These are phyloP conservation scores for Solanum paucissectum DNA, from an alignment of 257 asterid genomes.

Conservation along the genomic window DNA sequence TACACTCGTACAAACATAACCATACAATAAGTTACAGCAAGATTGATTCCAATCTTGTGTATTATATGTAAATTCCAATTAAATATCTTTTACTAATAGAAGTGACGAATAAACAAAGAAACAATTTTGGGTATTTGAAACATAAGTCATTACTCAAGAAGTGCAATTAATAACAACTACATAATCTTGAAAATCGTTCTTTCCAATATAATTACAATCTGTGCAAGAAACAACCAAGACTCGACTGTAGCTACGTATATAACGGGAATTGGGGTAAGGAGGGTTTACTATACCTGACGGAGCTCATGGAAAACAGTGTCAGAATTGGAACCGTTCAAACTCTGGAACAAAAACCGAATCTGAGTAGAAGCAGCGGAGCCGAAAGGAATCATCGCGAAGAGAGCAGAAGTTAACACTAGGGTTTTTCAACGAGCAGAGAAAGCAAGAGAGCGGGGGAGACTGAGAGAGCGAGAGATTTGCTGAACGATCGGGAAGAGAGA, in stretches of 20 bases:
- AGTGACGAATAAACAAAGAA: not conserved
- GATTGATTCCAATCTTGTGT: not conserved
- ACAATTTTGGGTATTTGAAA: not conserved
- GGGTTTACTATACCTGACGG: slow-evolving; percentile 37
- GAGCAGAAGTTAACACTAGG: not conserved
- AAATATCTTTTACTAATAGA: not conserved
- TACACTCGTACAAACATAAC: not conserved
- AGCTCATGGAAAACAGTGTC: slow-evolving; percentile 64
- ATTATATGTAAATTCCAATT: not conserved
- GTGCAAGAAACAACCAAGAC: not conserved
- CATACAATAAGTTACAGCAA: not conserved
- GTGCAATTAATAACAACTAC: not conserved
- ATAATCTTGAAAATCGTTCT: not conserved
- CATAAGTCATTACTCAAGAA: not conserved
- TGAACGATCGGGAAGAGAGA: not conserved
- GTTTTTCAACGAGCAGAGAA: not conserved
- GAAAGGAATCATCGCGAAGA: slow-evolving; percentile 53
- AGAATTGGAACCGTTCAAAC: slow-evolving; percentile 67
- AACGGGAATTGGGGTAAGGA: not conserved
- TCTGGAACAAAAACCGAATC: slow-evolving; percentile 61
- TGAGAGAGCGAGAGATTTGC: not conserved
- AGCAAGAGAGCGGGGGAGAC: not conserved
- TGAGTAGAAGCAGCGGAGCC: slow-evolving; percentile 46
- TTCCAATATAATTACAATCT: not conserved
- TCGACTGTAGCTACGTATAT: not conserved